Base-by-base conservation (phyloP, 2,329 filamentous ascomycete species). In the Aspergillus unguis region DNA sequence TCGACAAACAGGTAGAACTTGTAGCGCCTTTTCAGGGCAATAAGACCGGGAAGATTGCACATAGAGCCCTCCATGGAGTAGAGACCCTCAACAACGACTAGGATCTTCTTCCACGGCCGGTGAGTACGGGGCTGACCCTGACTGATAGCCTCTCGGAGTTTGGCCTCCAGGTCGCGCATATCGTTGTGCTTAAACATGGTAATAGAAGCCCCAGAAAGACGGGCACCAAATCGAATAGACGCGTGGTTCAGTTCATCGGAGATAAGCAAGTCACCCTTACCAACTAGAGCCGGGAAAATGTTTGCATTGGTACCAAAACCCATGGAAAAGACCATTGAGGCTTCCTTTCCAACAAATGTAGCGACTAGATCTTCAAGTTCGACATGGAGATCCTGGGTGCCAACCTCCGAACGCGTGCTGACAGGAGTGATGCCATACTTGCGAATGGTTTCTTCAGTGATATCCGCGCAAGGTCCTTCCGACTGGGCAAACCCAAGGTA, bases 31-130 rank as follows among this genome's bases (percentile, higher is more conserved):
- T 96, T 96, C 60, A 99, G 80, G 46, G 80, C 82, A 53, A 99
- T 76, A 46, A 99, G 79, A 56, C 90, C 90, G 1, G 94, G 94
- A n/a, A 99, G 82, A 70, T 99, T 94, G 74, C 90, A 94, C 89
- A 99, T 95, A 60, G 92, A 96, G 44, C 94, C 94, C 76, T 99
- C 94, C 94, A 99, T 99, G 1, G 92, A 97, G 80, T 99, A 99
- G 23, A 99, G 82, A 62, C 94, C 94, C 72, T 99, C 94, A 35
- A 99, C 90, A 35, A 92, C 92, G 41, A 99, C 89, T 47, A 99
- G 73, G 55, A 99, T 97, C 84, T 97, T 99, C 81, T 95, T 96
- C 94, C 94, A 99, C 1, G 94, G 94, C 29, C 94, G 88, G 73
- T 99, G 94, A n/a, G 92, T 99, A 60, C 94, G 88, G 48, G 94